Evolutionary conservation across 768 basidiomycete species (phyloP).

Genomic region (Psilocybe cubensis): DNA sequence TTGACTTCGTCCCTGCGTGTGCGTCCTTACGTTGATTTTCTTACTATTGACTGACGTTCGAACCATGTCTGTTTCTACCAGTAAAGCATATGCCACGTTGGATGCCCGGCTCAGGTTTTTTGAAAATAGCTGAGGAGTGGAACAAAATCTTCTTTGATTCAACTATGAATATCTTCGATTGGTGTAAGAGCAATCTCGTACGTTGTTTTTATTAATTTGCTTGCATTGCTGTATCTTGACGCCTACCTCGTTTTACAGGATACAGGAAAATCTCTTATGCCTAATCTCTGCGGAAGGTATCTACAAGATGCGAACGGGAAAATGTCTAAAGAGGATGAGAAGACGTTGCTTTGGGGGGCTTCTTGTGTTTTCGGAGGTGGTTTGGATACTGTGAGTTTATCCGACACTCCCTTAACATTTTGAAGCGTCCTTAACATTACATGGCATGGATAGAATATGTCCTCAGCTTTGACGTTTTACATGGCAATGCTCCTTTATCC

Average conservation of each 20-base stretch:
- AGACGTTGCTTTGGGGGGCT: constrained; percentile 41
- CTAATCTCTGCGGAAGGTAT: constrained; percentile 38
- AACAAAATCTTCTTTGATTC: constrained; percentile 36
- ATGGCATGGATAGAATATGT: constrained; percentile 44
- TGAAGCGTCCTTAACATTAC: constrained; percentile 25
- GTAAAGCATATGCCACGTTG: constrained; percentile 54
- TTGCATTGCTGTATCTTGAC: background rate
- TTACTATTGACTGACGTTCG: background rate
- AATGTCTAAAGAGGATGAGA: constrained; percentile 38
- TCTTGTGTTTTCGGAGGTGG: constrained; percentile 22
- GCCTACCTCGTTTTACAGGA: constrained; percentile 28
- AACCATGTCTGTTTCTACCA: constrained; percentile 18
- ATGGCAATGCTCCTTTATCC: constrained; percentile 50
- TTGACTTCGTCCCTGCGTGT: constrained; percentile 41
- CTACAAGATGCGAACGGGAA: constrained; percentile 26
- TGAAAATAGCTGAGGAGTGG: constrained; percentile 44
- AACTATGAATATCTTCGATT: constrained; percentile 38
- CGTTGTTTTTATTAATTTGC: constrained; percentile 14
- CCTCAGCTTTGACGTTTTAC: constrained; percentile 46
- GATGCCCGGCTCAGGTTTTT: constrained; percentile 62
- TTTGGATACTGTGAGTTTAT: constrained; percentile 22
- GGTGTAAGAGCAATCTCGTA: constrained; percentile 49
- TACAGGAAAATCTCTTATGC: constrained; percentile 42
- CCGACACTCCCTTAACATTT: background rate
- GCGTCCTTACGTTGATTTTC: constrained; percentile 7